Evolutionary conservation across 176 grass and related monocot species (phyloP), one percentile per base, ranked within the genome.

Genomic region (Coix lacrymajobi): DNA sequence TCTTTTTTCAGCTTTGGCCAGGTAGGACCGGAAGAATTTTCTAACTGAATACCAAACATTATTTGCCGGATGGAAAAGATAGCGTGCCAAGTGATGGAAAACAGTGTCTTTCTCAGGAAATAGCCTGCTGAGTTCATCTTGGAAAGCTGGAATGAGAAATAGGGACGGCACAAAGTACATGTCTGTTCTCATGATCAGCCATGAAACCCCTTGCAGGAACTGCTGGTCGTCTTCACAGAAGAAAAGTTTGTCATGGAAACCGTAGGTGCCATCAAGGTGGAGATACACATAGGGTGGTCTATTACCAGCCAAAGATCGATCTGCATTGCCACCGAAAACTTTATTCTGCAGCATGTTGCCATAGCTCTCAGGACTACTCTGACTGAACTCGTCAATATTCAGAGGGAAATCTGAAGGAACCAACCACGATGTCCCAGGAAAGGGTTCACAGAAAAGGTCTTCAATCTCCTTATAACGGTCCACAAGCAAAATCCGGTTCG

Each of bases 401-500:
- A 88, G 71, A 67, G 88, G 94, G 20, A 93, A 97, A 71, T 93
- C 91, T 46, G 90, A 85, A 71, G 94, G 94, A 56, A 87, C 65
- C 61, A 91, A 39, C 94, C 94, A 97, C 20, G 91, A 89, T 9
- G 88, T 87, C 56, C 28, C 86, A 38, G 91, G 94, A 83, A 97
- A 97, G 44, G 94, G 94, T 49, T 97, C 94, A 11, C 94, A 97
- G 75, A 97, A 97, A 75, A 92, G 88, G 40, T 85, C 81, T 31
- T 46, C 86, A 56, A 91, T 76, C 77, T 93, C 88, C 75, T 81
- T 69, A 17, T 88, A 89, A n/a, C 86, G 85, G 63, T 97, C 88
- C 37, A 93, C 49, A 24, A 97, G 91, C 56, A 97, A 80, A 74
- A 97, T 76, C 73, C 91, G 38, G 66, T 89, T 87, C 65, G 94